phyloP scores from a whole-genome alignment of 495 filamentous ascomycete genomes.

The Podospora comata region DNA sequence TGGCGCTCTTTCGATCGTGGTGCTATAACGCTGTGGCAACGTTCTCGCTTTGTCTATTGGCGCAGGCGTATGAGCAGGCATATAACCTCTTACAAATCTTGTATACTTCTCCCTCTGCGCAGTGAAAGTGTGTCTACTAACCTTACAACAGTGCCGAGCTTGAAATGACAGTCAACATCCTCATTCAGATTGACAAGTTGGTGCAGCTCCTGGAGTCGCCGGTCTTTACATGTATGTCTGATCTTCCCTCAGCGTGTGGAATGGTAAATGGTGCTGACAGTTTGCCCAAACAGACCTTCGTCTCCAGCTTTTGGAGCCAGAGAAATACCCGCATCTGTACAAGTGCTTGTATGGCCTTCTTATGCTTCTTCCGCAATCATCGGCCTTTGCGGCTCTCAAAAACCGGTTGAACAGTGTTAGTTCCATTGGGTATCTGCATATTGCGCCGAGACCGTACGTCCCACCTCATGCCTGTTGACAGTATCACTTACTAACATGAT shows the following conservation, averaged over 20 bases:
- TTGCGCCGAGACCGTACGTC: conserved; percentile 75
- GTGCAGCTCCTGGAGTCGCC: conserved; percentile 97
- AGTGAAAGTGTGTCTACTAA: neutral
- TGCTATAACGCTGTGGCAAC: conserved; percentile 98
- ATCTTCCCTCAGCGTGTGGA: neutral
- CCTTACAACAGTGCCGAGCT: conserved; percentile 70
- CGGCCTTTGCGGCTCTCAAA: conserved; percentile 93
- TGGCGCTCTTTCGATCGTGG: conserved; percentile 92
- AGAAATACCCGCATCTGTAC: conserved; percentile 92
- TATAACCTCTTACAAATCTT: conserved; percentile 97
- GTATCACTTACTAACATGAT: conserved; percentile 24
- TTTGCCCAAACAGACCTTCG: conserved; percentile 65
- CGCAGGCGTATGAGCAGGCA: conserved; percentile 97
- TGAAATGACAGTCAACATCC: conserved; percentile 97
- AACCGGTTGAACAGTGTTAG: conserved; percentile 95
- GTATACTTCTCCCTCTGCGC: conserved; percentile 38
- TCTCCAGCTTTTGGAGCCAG: conserved; percentile 95
- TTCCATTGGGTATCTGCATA: conserved; percentile 93
- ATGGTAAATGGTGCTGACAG: neutral
- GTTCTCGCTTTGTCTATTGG: conserved; percentile 91
- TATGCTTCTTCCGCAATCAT: conserved; percentile 97
- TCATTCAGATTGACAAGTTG: conserved; percentile 98
- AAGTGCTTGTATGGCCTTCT: conserved; percentile 97
- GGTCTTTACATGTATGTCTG: conserved; percentile 85
- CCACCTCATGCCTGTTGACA: conserved; percentile 22